These are phyloP conservation scores for Paxillus involutus DNA, from an alignment of 768 basidiomycete species.

Conservation along the genomic window DNA sequence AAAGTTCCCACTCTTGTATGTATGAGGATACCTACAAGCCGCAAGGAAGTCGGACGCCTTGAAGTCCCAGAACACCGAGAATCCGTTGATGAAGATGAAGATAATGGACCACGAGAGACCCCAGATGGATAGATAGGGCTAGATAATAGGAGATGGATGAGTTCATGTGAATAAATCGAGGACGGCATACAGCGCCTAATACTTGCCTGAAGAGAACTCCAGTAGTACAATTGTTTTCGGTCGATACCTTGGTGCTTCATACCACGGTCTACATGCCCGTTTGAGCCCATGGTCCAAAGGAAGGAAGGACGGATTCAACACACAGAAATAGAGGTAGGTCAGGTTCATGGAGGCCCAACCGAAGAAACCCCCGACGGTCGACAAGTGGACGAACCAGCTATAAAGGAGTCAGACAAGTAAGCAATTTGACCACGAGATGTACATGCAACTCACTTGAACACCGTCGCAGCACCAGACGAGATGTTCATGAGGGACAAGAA, in stretches of 20 bases:
- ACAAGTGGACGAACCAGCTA: constrained; percentile 70
- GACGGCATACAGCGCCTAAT: neutral
- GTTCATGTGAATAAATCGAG: constrained; percentile 11
- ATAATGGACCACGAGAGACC: constrained; percentile 61
- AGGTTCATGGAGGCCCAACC: constrained; percentile 66
- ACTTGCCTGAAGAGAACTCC: constrained; percentile 46
- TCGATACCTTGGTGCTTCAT: constrained; percentile 69
- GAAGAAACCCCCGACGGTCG: constrained; percentile 65
- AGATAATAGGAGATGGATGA: constrained; percentile 7
- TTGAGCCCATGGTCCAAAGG: neutral
- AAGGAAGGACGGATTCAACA: neutral
- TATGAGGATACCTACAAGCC: constrained; percentile 35
- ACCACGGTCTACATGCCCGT: constrained; percentile 51
- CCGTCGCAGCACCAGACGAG: constrained; percentile 46
- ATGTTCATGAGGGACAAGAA: constrained; percentile 64
- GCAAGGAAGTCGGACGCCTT: constrained; percentile 51
- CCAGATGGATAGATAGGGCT: constrained; percentile 65
- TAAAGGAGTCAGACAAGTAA: neutral
- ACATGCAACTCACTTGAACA: constrained; percentile 9
- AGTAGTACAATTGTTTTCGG: constrained; percentile 60
- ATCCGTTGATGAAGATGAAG: constrained; percentile 60
- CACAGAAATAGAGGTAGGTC: constrained; percentile 69
- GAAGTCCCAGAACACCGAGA: constrained; percentile 62
- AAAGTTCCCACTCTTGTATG: no score
- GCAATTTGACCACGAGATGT: no score